Evolutionary conservation across 2,329 filamentous ascomycete genomes (phyloP), one percentile per base, ranked within the genome.

Genomic region (Lecanicillium sp.): DNA sequence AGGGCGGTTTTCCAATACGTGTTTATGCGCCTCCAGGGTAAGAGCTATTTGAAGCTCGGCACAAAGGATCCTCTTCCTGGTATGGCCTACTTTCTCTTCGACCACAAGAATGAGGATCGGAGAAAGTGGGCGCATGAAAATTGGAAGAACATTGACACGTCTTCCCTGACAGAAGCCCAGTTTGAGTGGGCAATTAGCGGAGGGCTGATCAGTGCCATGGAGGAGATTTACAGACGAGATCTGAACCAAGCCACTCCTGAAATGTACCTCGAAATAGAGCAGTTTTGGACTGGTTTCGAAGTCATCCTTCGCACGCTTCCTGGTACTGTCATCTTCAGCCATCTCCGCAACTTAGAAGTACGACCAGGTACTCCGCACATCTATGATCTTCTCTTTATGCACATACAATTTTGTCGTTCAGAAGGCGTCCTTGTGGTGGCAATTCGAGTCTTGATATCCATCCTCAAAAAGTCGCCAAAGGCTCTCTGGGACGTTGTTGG

Each of bases 401-500:
- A 81, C 46, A 66, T 79, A 22, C 58, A 64, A 32, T 53, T 46
- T 29, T 68, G 71, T 40, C 62, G 64, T 30, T 68, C 68, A 12
- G 70, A 73, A 40, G 64, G 67, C 3, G 75, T 84, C 16, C 68
- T 94, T 42, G 68, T 79, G 11, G 72, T 80, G 42, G 68, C 92
- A 13, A 70, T 94, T 33, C 76, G 79, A 40, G 78, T 81, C 2
- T 73, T 95, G 44, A 77, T 75, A 32, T 68, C 68, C 11, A 71
- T 95, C 13, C 67, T 95, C 37, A 74, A 80, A 46, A 88, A 85
- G 50, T 83, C 85, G 0, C 74, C 87, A 0, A 75, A 74, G 39
- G 83, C 85, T 32, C 92, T 95, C 50, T 95, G 90, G 90, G 83
- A 87, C 50, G 82, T 87, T 2, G 82, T 94, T 63, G 81, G 84